Base-by-base conservation (phyloP, 2,329 filamentous ascomycete genomes). In the Penicillium capsulatum region DNA sequence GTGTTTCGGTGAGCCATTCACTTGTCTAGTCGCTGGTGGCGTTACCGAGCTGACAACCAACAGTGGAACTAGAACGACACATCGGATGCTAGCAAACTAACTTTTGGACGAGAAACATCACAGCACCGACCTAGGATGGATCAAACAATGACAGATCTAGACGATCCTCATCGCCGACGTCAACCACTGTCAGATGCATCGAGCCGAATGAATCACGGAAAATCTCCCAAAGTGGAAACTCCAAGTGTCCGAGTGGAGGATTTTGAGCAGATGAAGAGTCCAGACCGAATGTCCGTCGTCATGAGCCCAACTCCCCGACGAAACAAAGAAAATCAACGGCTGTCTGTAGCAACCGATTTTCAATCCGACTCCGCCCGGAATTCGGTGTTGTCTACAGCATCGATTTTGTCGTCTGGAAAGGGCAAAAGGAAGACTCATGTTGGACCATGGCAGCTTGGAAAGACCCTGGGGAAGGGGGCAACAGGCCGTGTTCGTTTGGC, bases 371-470 rank as follows among this genome's bases (percentile, higher is more conserved):
- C 70, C 16, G 79, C 79, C 15, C 60, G 69, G 10, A 66, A 70
- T 45, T 72, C 76, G 0, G 68, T 72, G 4, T 68, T 78, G 26
- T 80, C 79, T 1, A 76, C 73, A 2, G 65, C 71, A 1, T 81
- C 77, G 4, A 76, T 75, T 2, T 68, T 72, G 34, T 75, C 72
- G 3, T 75, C 71, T 9, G 19, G 19, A 3, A 73, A 71, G 37
- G 69, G 73, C 4, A 73, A 75, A 47, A 68, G 75, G 31, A 81
- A 81, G 66, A 86, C 84, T 8, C 84, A 88, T 55, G 86, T 98
- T 55, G 92, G 92, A 0, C 91, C 91, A 50, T 98, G 92, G 92
- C 82, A 91, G 51, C 71, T 98, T 3, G 92, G 92, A 5, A 88
- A 80, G 61, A 94, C 86, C 1, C 74, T 98, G 17, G 92, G 92